Evolutionary conservation across 805 yeast genomes (phyloP), one percentile per base, ranked within the genome.

Genomic region (Yarrowia sp.): DNA sequence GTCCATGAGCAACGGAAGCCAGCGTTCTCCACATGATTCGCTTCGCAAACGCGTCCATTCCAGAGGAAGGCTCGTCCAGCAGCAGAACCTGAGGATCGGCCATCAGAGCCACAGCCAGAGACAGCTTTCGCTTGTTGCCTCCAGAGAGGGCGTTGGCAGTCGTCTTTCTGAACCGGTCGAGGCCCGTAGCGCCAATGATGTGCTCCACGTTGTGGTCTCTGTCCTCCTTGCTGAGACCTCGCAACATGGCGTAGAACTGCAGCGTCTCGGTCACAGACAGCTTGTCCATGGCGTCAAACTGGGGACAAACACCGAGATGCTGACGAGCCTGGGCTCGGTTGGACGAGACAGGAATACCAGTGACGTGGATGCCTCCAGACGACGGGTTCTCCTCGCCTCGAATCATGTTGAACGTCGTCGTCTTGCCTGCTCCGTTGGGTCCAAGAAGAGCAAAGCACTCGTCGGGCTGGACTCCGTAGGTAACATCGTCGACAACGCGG

Each of bases 41-140:
- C 63, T 74, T 74, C 21, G 74, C 72, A 60, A 72, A 73, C 9
- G 76, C 76, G 55, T 73, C 76, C 76, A 73, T 73, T 22, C 76
- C 76, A 46, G 72, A 66, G 21, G 76, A 74, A 14, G 76, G 76
- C 65, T 73, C 76, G 61, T 73, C 76, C n/a, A 73, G 69, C 24
- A 73, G 64, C 35, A 73, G 62, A 12, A 74, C 74, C 13, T 69
- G 64, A n/a, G 76, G 76, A 38, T 73, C 71, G 4, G 74, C 76
- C 66, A 73, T 71, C 16, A 73, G 64, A 8, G 76, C 73, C 16
- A 73, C 69, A 9, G 70, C 76, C 36, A 73, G 65, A 8, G 76
- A 74, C 33, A 73, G 65, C 63, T 73, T 72, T 41, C 76, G 65
- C 58, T 73, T 71, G 64, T 74, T 73, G 10, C 76, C 76, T 1